A percentile compares a stretch with the other conserved stretches of the same genome.
Conservation (phyloP, 2,329 filamentous ascomycete genomes). For the Nemania serpens region DNA sequence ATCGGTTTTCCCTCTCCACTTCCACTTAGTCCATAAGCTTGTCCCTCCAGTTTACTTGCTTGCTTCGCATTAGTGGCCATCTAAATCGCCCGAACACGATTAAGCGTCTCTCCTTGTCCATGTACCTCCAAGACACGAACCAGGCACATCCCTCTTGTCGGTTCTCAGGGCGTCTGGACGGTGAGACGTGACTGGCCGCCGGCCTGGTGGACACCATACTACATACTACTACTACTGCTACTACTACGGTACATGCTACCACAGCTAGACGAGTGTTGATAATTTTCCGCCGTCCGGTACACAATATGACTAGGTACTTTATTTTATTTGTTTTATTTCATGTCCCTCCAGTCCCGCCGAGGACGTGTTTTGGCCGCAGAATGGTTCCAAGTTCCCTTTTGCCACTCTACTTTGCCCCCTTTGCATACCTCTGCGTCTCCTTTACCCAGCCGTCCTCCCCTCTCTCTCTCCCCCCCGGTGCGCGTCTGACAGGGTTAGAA, state of each 20-base stretch:
- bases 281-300: conserved; percentile 21
- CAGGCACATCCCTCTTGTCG: conserved; percentile 45
- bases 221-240: not conserved
- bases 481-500: conserved; percentile 40
- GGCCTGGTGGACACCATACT: conserved; percentile 33
- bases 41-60: conserved; percentile 40
- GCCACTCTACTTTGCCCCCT: conserved; percentile 51
- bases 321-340: conserved; percentile 28
- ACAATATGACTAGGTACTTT: conserved; percentile 1
- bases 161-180: conserved; percentile 32
- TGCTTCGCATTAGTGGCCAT: conserved; percentile 48
- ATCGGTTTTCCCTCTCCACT: conserved; percentile 41
- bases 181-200: conserved; percentile 37
- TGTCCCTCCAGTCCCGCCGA: conserved; percentile 38
- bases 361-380: conserved; percentile 47
- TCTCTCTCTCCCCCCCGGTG: conserved; percentile 38
- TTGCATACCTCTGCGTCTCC: conserved; percentile 46
- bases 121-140: conserved; percentile 36
- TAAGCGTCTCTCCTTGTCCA: conserved; percentile 33
- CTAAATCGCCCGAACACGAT: conserved; percentile 37
- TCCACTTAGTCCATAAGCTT: conserved; percentile 35
- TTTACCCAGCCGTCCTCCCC: conserved; percentile 40
- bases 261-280: conserved; percentile 30
- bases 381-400: conserved; percentile 47
- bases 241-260: not conserved